Evolutionary conservation across 352 stramenopile species (phyloP).

Genomic region (Phytophthora cactorum): DNA sequence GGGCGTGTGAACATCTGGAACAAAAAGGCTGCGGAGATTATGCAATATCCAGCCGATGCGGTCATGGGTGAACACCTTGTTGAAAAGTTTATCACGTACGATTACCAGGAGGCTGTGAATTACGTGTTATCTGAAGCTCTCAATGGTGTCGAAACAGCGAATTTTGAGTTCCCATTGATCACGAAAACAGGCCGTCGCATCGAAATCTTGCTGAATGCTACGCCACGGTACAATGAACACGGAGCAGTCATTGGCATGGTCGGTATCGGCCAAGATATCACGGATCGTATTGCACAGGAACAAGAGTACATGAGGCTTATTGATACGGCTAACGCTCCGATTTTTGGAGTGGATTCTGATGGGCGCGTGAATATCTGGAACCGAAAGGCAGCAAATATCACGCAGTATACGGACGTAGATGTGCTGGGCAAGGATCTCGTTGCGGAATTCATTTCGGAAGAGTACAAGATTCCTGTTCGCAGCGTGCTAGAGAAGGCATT

Average conservation of each 20-base stretch:
- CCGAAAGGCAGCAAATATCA: constrained; percentile 75
- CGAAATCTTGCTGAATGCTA: constrained; percentile 64
- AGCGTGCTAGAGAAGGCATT: constrained; percentile 47
- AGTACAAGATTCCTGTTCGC: not conserved
- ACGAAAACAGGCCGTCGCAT: constrained; percentile 55
- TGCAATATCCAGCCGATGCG: constrained; percentile 72
- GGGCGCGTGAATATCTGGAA: constrained; percentile 77
- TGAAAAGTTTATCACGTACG: constrained; percentile 76
- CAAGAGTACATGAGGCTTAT: constrained; percentile 71
- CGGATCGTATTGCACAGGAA: constrained; percentile 70
- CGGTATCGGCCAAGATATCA: constrained; percentile 71
- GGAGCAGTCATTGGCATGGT: constrained; percentile 65
- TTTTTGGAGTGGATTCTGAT: constrained; percentile 77
- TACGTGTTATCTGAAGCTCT: constrained; percentile 62
- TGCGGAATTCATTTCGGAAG: too few species aligned
- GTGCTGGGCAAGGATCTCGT: constrained; percentile 81
- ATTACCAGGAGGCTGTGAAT: constrained; percentile 60
- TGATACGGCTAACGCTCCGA: constrained; percentile 71
- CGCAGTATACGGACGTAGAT: constrained; percentile 79
- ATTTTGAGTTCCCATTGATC: constrained; percentile 70
- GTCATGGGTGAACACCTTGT: constrained; percentile 74
- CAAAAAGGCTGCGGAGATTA: constrained; percentile 79
- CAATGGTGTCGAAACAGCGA: constrained; percentile 59
- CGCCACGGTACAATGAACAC: constrained; percentile 60
- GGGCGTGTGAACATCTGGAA: constrained; percentile 87